Evolutionary conservation across 495 filamentous ascomycete genomes (phyloP), one percentile per base, ranked within the genome.

Genomic region (Neurospora sp.): DNA sequence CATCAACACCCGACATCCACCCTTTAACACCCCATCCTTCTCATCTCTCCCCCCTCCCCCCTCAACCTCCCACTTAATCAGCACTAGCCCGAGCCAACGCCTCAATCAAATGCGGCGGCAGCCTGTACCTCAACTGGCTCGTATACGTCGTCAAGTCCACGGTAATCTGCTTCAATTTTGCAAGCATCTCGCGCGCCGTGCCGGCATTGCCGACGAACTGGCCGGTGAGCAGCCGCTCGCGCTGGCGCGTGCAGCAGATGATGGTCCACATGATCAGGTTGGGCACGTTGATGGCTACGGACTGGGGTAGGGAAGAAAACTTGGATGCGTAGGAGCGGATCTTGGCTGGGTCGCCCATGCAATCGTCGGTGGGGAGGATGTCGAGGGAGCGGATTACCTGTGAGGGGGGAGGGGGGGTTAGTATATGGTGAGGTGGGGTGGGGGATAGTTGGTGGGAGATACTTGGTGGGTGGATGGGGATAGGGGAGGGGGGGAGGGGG

Each of bases 111-210:
- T 87, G 82, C 39, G 83, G 84, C 72, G 87, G 87, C 80, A 98
- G 85, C 74, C 95, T 90, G 82, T 97, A 99, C 80, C 93, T 91
- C 77, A 99, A 88, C 87, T 97, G 90, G 38, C 96, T 95, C 16
- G 95, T 95, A 84, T 97, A 99, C 41, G 96, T 90, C 86, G 95
- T 96, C 72, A 97, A 80, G 83, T 97, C 96, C 78, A 92, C 91
- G 70, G 91, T 93, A 79, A 90, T 92, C 77, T 90, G 87, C 81
- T 91, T 88, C 76, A 97, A 83, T 76, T 91, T 85, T 49, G 91
- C 89, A 27, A 91, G 87, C 82, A 96, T 88, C 72, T 79, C 75
- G 72, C 87, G 86, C 73, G 88, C 86, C 76, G 90, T 90, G 74
- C 90, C 91, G 72, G 91, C 90, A 78, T 93, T 88, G 72, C 88